Conservation (phyloP, 306 rosid species). For the Nissolia schottii region DNA sequence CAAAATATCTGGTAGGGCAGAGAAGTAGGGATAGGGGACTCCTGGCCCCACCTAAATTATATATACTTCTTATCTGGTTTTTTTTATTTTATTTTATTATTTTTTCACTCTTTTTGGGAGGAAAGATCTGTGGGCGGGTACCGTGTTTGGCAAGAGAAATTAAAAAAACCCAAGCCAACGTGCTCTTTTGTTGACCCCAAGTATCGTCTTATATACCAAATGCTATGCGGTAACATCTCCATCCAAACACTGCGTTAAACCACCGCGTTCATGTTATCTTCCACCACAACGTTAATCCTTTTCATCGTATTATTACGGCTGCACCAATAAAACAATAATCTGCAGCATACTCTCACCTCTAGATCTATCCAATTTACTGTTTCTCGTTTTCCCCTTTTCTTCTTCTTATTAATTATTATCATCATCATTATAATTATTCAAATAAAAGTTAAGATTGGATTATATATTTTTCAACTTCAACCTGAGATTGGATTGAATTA, state of each 20-base stretch:
- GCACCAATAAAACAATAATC: no score
- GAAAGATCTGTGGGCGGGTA: conserved; percentile 22
- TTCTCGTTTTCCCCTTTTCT: neutral
- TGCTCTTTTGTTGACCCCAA: conserved; percentile 27
- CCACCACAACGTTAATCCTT: neutral
- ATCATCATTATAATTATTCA: neutral
- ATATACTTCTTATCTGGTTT: neutral
- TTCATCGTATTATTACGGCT: neutral
- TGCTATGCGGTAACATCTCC: neutral
- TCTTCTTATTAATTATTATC: neutral
- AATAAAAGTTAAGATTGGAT: neutral
- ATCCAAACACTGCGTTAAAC: conserved; percentile 10
- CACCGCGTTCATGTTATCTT: neutral
- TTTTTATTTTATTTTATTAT: neutral
- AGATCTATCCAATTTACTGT: conserved; percentile 7
- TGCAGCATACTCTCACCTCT: neutral
- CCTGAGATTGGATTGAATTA: neutral
- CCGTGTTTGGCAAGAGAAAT: conserved; percentile 44
- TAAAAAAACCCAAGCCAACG: conserved; percentile 9
- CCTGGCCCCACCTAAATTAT: neutral
- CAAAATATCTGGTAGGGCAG: neutral
- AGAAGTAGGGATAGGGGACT: neutral
- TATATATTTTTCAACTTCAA: neutral
- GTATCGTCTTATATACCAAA: neutral
- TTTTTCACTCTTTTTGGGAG: neutral